Base-by-base conservation (phyloP, 1,284 basidiomycete species). In the Ceratobasidium papillatum region DNA sequence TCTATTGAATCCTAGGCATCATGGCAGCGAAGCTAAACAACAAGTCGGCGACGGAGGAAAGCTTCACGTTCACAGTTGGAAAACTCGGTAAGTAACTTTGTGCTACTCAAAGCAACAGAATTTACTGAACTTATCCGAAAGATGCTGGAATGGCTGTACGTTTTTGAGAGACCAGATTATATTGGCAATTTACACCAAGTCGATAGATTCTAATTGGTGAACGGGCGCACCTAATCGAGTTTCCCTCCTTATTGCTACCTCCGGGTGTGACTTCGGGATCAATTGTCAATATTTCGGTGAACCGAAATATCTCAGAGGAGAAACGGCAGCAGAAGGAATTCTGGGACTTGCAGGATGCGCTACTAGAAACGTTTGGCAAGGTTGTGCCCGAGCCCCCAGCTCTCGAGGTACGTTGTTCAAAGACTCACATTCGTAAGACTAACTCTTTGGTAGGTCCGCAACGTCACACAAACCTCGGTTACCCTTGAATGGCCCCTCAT, bases 281-380 rank as follows among this genome's bases (percentile, higher is more conserved):
- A n/a, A 98, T 98, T 78, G 94, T 98, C 78, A 97, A 95, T 80
- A 98, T 98, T 81, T 91, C 94, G 4, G 94, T 98, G 17, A 88
- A 94, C 77, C 90, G 95, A 77, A 97, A 98, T 81, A 82, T 89
- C 36, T 81, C 85, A 0, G 95, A 96, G 77, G 96, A 98, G 82
- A 88, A 91, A 79, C 87, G 89, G 77, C 88, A 94, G 75, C 91
- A 94, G 77, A 82, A 85, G 2, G 90, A 93, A 27, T 98, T 98
- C 81, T 92, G 90, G 90, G 82, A 86, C 1, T 85, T 98, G 52
- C 96, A 98, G 81, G 85, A 88, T 34, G 86, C 90, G 19, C 96
- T 98, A 72, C 80, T 95, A 32, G 84, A 90, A 9, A 87, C 87
- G 36, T 98, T 91, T 82, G 95, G 95, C 9, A 83, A 86, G 0